Percentiles rank a stretch among this genome's conserved stretches.
Conservation (phyloP, 2,329 filamentous ascomycete genomes). For the Aspergillus sp. region DNA sequence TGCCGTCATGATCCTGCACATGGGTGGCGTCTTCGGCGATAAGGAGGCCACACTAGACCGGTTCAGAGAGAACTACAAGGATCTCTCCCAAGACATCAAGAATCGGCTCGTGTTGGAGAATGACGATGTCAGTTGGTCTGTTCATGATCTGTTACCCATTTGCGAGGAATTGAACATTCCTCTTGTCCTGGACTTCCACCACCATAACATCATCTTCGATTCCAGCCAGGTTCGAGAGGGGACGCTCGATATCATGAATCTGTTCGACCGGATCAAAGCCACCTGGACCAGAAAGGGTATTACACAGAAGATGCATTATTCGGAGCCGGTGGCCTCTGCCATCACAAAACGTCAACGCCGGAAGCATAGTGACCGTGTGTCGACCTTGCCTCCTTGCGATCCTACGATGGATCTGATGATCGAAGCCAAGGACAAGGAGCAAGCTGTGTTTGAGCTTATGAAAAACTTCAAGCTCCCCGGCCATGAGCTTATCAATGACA, state of each 20-base stretch:
- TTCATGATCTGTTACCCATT: constrained; percentile 83
- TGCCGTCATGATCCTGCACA: constrained; percentile 91
- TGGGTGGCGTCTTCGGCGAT: constrained; percentile 88
- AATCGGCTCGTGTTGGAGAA: constrained; percentile 86
- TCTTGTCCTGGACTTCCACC: constrained; percentile 87
- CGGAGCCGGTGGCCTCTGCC: constrained; percentile 73
- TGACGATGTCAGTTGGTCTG: constrained; percentile 89
- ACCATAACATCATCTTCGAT: constrained; percentile 93
- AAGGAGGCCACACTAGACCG: constrained; percentile 75
- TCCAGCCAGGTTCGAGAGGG: constrained; percentile 71
- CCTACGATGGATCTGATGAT: constrained; percentile 96
- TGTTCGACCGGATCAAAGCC: constrained; percentile 74
- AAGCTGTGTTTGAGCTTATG: constrained; percentile 94
- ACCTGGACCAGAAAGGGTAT: constrained; percentile 86
- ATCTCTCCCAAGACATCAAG: constrained; percentile 68
- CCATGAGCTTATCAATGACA: constrained; percentile 70
- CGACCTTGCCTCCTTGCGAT: constrained; percentile 76
- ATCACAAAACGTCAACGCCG: constrained; percentile 75
- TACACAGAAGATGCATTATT: constrained; percentile 96
- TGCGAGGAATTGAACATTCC: constrained; percentile 96
- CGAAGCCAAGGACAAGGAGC: constrained; percentile 96
- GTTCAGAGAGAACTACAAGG: constrained; percentile 72
- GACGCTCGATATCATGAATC: constrained; percentile 72
- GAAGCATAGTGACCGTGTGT: constrained; percentile 80
- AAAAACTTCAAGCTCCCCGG: constrained; percentile 80